A percentile compares a stretch with the other conserved stretches of the same genome.
These are phyloP conservation scores for Penicillium hordei DNA, from an alignment of 2,329 filamentous ascomycete species.

Conservation along the genomic window DNA sequence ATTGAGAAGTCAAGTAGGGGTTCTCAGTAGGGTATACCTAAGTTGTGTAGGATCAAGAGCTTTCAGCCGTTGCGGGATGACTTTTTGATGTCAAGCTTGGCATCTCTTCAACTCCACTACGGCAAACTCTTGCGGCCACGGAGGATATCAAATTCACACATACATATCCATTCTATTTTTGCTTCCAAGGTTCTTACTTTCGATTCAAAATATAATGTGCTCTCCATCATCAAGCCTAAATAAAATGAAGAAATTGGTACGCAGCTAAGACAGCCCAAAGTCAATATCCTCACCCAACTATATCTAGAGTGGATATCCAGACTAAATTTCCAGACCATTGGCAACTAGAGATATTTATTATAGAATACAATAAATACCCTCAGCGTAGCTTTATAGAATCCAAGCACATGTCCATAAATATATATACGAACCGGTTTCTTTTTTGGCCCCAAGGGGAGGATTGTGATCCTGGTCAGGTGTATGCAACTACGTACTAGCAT, in stretches of 20 bases:
- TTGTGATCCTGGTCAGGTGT: not conserved
- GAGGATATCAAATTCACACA: not conserved
- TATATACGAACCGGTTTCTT: not conserved
- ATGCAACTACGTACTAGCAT: not conserved
- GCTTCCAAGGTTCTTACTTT: not conserved
- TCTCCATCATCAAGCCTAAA: no score
- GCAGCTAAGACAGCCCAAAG: not conserved
- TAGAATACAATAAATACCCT: not conserved
- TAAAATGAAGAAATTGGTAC: not conserved
- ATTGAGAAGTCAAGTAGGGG: not conserved
- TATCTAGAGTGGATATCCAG: not conserved
- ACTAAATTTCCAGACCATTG: not conserved
- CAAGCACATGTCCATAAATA: not conserved
- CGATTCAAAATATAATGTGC: not conserved
- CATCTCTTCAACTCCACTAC: conserved; percentile 5
- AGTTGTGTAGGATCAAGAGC: not conserved
- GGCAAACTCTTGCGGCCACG: not conserved
- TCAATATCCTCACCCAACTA: not conserved
- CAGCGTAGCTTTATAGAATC: no score
- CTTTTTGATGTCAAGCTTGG: conserved; percentile 9
- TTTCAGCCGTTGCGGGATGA: conserved; percentile 1
- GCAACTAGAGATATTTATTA: not conserved
- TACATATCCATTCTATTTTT: no score
- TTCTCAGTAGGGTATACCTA: not conserved
- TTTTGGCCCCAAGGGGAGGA: not conserved